phyloP scores from a whole-genome alignment of 805 yeast species.

The Myxozyma udenii region DNA sequence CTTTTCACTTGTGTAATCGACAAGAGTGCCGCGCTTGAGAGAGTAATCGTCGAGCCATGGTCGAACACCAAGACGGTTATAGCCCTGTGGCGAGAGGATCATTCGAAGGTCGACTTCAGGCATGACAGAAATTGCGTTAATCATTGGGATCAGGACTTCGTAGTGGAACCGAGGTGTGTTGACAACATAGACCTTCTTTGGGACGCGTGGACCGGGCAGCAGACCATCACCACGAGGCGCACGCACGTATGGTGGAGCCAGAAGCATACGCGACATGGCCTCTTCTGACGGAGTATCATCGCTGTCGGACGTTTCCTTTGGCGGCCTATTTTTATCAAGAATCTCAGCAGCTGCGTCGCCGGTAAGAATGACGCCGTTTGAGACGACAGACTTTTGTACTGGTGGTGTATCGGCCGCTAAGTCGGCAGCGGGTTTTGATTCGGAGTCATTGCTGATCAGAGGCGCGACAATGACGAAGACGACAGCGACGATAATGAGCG shows the following conservation, averaged over 20 bases:
- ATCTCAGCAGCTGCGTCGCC: too few relatives aligned
- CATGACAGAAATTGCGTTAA: constrained; percentile 10
- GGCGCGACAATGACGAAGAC: too few relatives aligned
- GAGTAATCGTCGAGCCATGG: constrained; percentile 15
- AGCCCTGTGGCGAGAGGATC: constrained; percentile 8
- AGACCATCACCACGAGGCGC: neutral
- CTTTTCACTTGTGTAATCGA: too few relatives aligned
- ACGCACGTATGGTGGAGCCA: neutral
- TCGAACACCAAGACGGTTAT: constrained; percentile 19
- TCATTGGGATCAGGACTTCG: constrained; percentile 24
- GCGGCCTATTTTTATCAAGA: too few relatives aligned
- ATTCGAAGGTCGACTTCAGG: constrained; percentile 9
- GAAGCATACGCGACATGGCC: neutral
- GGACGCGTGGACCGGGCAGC: neutral
- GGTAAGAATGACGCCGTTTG: too few relatives aligned
- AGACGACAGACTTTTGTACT: too few relatives aligned
- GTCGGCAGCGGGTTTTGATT: too few relatives aligned
- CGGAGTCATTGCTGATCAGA: too few relatives aligned
- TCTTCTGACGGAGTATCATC: too few relatives aligned
- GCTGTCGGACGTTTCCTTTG: too few relatives aligned
- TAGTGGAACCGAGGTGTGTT: constrained; percentile 24
- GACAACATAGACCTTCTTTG: constrained; percentile 12
- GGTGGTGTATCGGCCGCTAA: too few relatives aligned
- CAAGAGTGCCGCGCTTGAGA: constrained; percentile 1
- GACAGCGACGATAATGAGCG: too few relatives aligned